Percentiles rank a stretch among this genome's conserved stretches.
Evolutionary conservation across 257 asterid species (phyloP).

Genomic region (Fraxinus excelsior): DNA sequence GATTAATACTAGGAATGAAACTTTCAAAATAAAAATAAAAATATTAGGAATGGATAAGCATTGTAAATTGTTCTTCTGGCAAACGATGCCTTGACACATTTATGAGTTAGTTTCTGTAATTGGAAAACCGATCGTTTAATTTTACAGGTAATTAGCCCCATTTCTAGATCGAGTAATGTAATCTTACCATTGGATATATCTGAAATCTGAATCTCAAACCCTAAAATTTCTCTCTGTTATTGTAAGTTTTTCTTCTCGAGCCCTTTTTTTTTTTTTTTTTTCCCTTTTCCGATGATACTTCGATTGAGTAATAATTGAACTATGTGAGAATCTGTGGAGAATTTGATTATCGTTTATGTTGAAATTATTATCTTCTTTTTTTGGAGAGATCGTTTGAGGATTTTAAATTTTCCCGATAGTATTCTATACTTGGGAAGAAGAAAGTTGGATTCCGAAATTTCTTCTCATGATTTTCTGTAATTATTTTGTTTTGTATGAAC

Average conservation of each 20-base stretch:
- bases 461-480: background rate
- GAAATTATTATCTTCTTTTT: background rate
- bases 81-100: background rate
- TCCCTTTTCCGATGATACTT: background rate
- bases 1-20: no score
- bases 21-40: no score
- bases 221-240: background rate
- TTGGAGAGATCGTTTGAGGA: background rate
- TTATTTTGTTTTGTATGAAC: background rate
- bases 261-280: background rate
- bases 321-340: background rate
- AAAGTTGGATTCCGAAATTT: background rate
- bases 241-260: background rate
- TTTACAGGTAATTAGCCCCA: background rate
- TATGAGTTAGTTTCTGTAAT: background rate
- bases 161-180: background rate
- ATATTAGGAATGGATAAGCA: no score
- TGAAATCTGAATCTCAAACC: background rate
- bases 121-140: background rate
- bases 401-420: background rate
- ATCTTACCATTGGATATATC: background rate
- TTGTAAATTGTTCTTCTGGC: background rate
- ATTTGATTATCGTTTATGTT: background rate
- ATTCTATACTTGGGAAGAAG: background rate
- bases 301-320: background rate